These are phyloP conservation scores for Thielaviopsis euricoi DNA, from an alignment of 2,329 filamentous ascomycete genomes.

Conservation along the genomic window DNA sequence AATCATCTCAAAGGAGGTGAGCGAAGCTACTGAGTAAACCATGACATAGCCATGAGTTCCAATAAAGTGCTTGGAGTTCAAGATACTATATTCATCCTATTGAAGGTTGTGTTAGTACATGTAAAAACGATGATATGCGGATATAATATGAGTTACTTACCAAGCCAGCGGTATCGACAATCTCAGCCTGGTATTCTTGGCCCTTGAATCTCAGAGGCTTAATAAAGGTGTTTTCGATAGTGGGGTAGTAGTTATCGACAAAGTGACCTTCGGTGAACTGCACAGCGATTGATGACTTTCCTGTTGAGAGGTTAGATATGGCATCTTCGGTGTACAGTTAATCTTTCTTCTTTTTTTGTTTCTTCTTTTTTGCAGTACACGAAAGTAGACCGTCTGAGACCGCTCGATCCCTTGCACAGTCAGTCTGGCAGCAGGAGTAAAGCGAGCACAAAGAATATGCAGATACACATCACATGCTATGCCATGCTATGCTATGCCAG, in stretches of 20 bases:
- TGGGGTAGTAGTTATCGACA: conserved; percentile 97
- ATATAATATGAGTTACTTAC: conserved; percentile 28
- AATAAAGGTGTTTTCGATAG: conserved; percentile 97
- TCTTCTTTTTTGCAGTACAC: not conserved
- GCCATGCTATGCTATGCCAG: not conserved
- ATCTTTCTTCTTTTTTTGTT: not conserved
- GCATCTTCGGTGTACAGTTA: not conserved
- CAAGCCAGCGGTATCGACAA: conserved; percentile 95
- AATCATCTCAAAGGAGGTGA: conserved; percentile 94
- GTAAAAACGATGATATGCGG: not conserved
- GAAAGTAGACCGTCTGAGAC: not conserved
- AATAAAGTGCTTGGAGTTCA: conserved; percentile 98
- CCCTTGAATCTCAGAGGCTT: conserved; percentile 86
- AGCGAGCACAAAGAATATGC: not conserved
- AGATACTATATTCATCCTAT: conserved; percentile 93
- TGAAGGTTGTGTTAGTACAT: conserved; percentile 2
- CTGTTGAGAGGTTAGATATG: conserved; percentile 28
- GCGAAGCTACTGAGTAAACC: conserved; percentile 90
- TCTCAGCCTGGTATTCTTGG: conserved; percentile 89
- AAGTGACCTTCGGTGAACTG: conserved; percentile 97
- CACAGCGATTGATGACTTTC: conserved; percentile 93
- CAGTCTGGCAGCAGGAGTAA: not conserved
- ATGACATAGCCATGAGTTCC: conserved; percentile 98
- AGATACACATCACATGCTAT: not conserved
- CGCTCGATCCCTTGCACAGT: too few relatives aligned